Percentiles rank a stretch among this genome's conserved stretches.
Conservation (phyloP, 176 grass and related monocot species). For the Aegilops bicornis region DNA sequence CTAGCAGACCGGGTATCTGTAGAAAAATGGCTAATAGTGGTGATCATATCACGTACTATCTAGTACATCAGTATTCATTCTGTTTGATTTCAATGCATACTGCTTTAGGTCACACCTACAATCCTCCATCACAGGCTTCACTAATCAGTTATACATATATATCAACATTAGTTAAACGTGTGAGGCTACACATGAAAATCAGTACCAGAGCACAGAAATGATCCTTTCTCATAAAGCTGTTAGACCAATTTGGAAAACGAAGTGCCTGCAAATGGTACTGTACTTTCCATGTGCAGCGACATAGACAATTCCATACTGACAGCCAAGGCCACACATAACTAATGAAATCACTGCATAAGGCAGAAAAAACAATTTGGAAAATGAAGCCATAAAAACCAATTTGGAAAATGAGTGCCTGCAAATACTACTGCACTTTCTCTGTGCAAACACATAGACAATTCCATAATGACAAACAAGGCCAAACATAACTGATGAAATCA, state of each 20-base stretch:
- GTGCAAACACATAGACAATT: constrained; percentile 2
- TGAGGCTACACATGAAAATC: neutral
- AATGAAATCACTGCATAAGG: neutral
- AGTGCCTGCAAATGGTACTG: neutral
- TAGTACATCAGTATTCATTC: neutral
- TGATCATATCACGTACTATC: neutral
- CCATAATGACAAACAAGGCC: neutral
- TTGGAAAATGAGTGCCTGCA: constrained; percentile 19
- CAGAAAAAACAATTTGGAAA: no score
- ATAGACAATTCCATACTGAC: constrained; percentile 6
- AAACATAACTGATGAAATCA: neutral
- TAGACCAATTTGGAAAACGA: constrained; percentile 22
- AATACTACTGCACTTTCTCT: constrained; percentile 16
- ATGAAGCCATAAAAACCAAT: constrained; percentile 10
- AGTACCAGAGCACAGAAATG: neutral
- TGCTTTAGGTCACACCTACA: neutral
- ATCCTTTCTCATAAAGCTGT: constrained; percentile 25
- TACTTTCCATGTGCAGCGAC: constrained; percentile 11
- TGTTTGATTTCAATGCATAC: constrained; percentile 3
- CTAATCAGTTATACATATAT: neutral
- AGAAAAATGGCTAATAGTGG: neutral
- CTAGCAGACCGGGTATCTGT: neutral
- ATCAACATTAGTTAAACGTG: neutral
- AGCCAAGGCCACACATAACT: neutral
- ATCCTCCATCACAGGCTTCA: neutral